Base-by-base conservation (phyloP, 768 basidiomycete species). In the Lactifluus piperatus region DNA sequence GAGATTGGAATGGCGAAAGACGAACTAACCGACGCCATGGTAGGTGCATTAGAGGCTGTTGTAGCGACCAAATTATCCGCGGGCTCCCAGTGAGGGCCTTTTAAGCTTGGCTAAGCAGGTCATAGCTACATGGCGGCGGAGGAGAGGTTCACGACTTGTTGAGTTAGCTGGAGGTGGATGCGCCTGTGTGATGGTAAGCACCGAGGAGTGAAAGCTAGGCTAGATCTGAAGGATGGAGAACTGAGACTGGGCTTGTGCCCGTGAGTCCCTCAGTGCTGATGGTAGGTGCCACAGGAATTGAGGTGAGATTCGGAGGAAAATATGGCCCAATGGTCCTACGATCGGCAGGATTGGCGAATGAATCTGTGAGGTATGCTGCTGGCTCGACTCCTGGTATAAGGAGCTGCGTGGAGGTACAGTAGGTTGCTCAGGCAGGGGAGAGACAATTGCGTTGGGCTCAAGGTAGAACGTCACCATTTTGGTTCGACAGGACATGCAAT, bases 111-210 rank as follows among this genome's bases (percentile, higher is more conserved):
- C 75, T 68, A 36, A 90, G 76, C 9, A 91, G 73, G 0, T 77
- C 79, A 90, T 82, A 4, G 86, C 83, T 20, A 90, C 83, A 66
- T 82, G 83, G 72, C 90, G 88, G 45, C 85, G 79, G n/a, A n/a
- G 5, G 81, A 72, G 30, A 83, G 82, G 54, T 81, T 87, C 3
- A 81, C 72, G 10, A 79, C 65, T 5, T 74, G n/a, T 74, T 0
- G 76, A 72, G 54, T 74, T 72, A 0, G 77, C 68, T 0, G 81
- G 73, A 0, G 84, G 79, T 1, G 85, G 84, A 64, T 89, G 84
- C 88, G 51, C 88, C 77, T 60, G 88, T 84, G 64, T 90, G 84
- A 62, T 88, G 89, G 66, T 88, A 90, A 5, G 85, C 88, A 13
- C 76, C 73, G 44, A 87, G 69, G 30, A 90, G 78, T 1, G 86